Evolutionary conservation across 257 asterid genomes (phyloP), one percentile per base, ranked within the genome.

Genomic region (Verbascum thapsus): DNA sequence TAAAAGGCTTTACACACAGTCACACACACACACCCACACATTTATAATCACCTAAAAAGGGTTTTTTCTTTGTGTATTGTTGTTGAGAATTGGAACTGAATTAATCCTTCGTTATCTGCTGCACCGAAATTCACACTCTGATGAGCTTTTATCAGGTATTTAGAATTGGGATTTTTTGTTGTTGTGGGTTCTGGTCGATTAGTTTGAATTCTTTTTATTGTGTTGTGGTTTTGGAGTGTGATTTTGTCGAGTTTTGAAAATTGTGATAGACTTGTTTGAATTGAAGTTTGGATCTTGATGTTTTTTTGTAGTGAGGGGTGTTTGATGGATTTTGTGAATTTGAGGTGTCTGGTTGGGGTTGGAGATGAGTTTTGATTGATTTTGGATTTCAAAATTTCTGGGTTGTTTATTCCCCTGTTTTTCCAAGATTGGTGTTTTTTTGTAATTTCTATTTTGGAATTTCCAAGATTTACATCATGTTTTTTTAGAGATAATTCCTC

Each of bases 241-340:
- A 35, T 50, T 74, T n/a, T 34, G 3, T 63, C 41, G 65, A 8
- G 62, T 59, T 38, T 53, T 48, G 53, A n/a, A 68, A 57, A 61
- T 77, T 68, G 72, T 66, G 72, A 74, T 80, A 71, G 70, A 22
- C 69, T 52, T 59, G 60, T 44, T 37, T 68, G 54, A 55, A 47
- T 49, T 54, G 47, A 47, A 74, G 74, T 56, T 71, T 67, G 48
- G 69, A 81, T 77, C 77, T 63, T 75, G 65, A 45, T 48, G 0
- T 15, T 52, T 77, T 66, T n/a, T n/a, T 66, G 11, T 23, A 4
- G 52, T 18, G 76, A 58, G 8, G 63, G 61, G 15, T 43, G 37
- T 58, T 49, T 58, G 68, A 53, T 26, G 37, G 52, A 2, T 56
- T 68, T 63, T 53, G 41, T 44, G 73, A 58, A 38, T 54, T 69